phyloP scores from a whole-genome alignment of 2,329 filamentous ascomycete species.

The Bipolaris sorokiniana region DNA sequence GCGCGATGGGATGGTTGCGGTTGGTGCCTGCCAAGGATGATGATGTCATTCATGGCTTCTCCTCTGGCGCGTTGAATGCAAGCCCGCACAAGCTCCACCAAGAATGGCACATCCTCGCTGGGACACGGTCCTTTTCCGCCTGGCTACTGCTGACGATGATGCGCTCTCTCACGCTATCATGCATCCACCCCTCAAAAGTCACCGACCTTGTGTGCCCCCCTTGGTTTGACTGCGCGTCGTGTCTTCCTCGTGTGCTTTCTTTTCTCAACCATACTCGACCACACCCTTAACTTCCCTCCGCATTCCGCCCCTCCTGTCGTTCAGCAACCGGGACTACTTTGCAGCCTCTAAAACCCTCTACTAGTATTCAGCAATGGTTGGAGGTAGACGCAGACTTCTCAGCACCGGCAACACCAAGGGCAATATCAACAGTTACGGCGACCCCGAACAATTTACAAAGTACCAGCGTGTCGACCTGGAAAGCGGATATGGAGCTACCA shows the following conservation, averaged over 20 bases:
- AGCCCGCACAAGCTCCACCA: slow-evolving; percentile 18
- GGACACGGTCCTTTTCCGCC: slow-evolving; percentile 10
- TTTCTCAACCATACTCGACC: not conserved
- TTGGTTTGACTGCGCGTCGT: slow-evolving; percentile 12
- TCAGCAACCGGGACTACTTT: no score
- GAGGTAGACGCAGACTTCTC: slow-evolving; percentile 27
- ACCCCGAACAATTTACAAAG: slow-evolving; percentile 18
- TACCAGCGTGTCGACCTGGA: slow-evolving; percentile 37
- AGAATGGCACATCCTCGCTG: slow-evolving; percentile 17
- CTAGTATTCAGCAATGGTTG: slow-evolving; percentile 28
- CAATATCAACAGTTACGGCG: slow-evolving; percentile 10
- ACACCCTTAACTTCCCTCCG: not conserved
- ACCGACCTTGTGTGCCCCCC: slow-evolving; percentile 4
- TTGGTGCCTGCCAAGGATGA: slow-evolving; percentile 24
- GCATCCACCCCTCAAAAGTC: not conserved
- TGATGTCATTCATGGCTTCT: slow-evolving; percentile 27
- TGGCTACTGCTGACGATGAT: slow-evolving; percentile 20
- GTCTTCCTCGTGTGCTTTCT: slow-evolving; percentile 10
- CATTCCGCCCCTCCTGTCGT: not conserved
- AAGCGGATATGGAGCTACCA: slow-evolving; percentile 33
- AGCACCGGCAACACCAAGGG: slow-evolving; percentile 16
- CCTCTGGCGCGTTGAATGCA: not conserved
- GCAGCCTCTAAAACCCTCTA: not conserved
- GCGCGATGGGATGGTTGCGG: not conserved
- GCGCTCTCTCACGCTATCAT: slow-evolving; percentile 16